Percentiles rank a stretch among this genome's conserved stretches.
phyloP scores from a whole-genome alignment of 306 rosid species.

The Prinsepia uniflora region DNA sequence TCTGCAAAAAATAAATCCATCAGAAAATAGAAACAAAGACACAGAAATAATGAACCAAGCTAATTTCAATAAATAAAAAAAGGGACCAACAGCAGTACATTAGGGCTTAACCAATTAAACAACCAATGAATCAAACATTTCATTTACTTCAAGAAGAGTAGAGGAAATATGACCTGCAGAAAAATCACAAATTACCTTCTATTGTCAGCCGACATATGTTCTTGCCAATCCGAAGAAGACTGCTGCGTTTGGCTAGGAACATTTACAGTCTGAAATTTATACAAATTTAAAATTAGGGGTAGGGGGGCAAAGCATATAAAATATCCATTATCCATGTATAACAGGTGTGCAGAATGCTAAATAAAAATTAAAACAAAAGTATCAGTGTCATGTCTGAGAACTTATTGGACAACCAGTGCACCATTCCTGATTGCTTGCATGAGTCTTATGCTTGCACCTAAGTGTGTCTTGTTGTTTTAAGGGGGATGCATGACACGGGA shows the following conservation, averaged over 20 bases:
- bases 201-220: conserved; percentile 82
- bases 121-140: not conserved
- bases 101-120: not conserved
- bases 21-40: not conserved
- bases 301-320: not conserved
- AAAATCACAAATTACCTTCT: conserved; percentile 57
- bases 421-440: not conserved
- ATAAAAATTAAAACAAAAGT: not conserved
- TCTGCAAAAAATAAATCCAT: conserved; percentile 31
- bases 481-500: not conserved
- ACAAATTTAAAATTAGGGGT: conserved; percentile 15
- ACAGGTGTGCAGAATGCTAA: not conserved
- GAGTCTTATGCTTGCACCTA: not conserved
- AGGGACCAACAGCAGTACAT: not conserved
- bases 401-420: not conserved
- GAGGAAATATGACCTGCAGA: not conserved
- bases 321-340: conserved; percentile 5
- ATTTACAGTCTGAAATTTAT: conserved; percentile 48
- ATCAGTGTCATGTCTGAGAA: not conserved
- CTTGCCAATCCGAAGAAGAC: conserved; percentile 94
- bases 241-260: conserved; percentile 41
- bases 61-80: not conserved
- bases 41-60: not conserved
- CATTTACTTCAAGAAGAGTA: conserved; percentile 3
- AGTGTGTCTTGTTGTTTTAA: not conserved